Conservation (phyloP, 805 yeast species). For the Suhomyces vadensis region DNA sequence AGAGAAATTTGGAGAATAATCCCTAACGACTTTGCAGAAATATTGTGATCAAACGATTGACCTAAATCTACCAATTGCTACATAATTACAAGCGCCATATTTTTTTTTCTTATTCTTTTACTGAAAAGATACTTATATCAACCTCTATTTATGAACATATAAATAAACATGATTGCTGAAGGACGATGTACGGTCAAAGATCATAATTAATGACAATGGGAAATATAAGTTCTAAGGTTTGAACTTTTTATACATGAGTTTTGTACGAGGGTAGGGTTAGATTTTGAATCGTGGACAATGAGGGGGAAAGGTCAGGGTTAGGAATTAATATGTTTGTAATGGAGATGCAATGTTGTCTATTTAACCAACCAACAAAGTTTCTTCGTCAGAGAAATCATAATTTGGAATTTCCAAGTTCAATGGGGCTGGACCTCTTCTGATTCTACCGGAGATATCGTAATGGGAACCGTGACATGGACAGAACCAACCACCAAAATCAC, state of each 20-base stretch:
- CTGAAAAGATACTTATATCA: background rate
- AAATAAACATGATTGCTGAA: slow-evolving; percentile 1
- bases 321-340: background rate
- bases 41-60: background rate
- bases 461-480: slow-evolving; percentile 99
- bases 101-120: background rate
- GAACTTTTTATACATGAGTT: slow-evolving; percentile 10
- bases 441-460: slow-evolving; percentile 99
- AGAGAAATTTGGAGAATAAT: slow-evolving; percentile 29
- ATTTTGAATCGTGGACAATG: background rate
- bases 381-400: slow-evolving; percentile 75
- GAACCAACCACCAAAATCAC: slow-evolving; percentile 99
- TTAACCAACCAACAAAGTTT: slow-evolving; percentile 88
- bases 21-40: slow-evolving; percentile 31
- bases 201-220: background rate
- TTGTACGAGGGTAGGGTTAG: background rate
- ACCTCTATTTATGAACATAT: slow-evolving; percentile 3
- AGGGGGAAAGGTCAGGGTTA: background rate
- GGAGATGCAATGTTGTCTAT: slow-evolving; percentile 2
- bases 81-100: background rate
- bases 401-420: slow-evolving; percentile 95
- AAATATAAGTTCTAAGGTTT: background rate
- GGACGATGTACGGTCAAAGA: slow-evolving; percentile 1
- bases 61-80: background rate
- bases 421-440: slow-evolving; percentile 99